Evolutionary conservation across 2,329 filamentous ascomycete genomes (phyloP), one percentile per base, ranked within the genome.

Genomic region (Neophaeococcomyces aloes): DNA sequence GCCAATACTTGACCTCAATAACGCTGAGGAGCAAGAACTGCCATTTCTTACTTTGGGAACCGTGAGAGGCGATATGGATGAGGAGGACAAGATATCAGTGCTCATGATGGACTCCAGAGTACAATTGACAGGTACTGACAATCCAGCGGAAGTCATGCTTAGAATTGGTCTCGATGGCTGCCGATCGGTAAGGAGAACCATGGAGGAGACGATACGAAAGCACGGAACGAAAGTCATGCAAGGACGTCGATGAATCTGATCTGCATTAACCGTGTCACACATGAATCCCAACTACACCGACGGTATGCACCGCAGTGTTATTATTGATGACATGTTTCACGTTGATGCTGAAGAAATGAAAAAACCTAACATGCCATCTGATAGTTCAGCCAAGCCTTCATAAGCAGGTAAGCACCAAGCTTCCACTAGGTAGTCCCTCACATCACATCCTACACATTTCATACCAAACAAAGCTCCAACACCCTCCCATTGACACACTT

Each of bases 111-210:
- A 96, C 70, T 91, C 81, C 43, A 78, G 86, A 37, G 81, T 94
- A n/a, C 83, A 93, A 63, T 77, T 83, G 50, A 74, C 74, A 46
- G 51, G 49, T 8, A 36, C 39, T 11, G 48, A 50, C 33, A 63
- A 62, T 13, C 75, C 87, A 45, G 60, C 96, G 47, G 89, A 98
- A 66, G 84, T 84, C 1, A 94, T 98, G 88, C 67, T 98, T 55
- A 86, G 85, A 0, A 86, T 94, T 1, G 89, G 83, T 0, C 79
- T 95, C 38, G 88, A 95, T 60, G 91, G 88, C 4, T 96, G 89
- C 63, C 86, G 82, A 64, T 82, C 88, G 60, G 79, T 96, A 30
- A 75, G 85, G 51, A 74, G 78, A 53, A 82, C 94, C 38, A 60
- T 98, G 56, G 88, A 96, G 61, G 71, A 72, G 5, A 81, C 93